Conservation (phyloP, 2,329 filamentous ascomycete genomes). For the Apiospora malaysiana region DNA sequence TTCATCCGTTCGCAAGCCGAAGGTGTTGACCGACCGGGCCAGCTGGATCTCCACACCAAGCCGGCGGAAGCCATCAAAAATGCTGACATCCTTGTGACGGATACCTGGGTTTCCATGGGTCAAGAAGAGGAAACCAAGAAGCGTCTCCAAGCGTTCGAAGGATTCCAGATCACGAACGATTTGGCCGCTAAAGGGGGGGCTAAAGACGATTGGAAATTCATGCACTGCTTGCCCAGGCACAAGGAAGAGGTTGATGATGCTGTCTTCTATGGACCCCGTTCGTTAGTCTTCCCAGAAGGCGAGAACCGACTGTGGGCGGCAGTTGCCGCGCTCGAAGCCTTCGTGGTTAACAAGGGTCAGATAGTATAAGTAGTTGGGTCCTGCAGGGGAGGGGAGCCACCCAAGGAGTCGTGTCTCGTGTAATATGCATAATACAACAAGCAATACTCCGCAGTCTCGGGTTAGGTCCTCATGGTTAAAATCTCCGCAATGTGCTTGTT, state of each 20-base stretch:
- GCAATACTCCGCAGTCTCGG: no score
- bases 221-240: conserved; percentile 96
- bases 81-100: conserved; percentile 90
- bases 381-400: not conserved
- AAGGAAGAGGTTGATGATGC: conserved; percentile 92
- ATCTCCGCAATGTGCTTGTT: no score
- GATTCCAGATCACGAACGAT: conserved; percentile 90
- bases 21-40: conserved; percentile 64
- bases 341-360: conserved; percentile 92
- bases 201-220: conserved; percentile 92
- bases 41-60: conserved; percentile 74
- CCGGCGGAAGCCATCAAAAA: conserved; percentile 86
- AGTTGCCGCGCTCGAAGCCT: conserved; percentile 82
- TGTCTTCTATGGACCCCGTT: conserved; percentile 87
- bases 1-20: conserved; percentile 71
- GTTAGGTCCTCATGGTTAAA: not conserved
- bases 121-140: conserved; percentile 85
- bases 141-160: conserved; percentile 80
- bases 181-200: conserved; percentile 85
- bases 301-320: conserved; percentile 95
- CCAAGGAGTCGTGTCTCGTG: not conserved
- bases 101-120: conserved; percentile 99
- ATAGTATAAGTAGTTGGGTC: conserved; percentile 51
- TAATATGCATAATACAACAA: not conserved
- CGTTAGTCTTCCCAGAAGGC: conserved; percentile 90